Base-by-base conservation (phyloP, 2,329 filamentous ascomycete species). In the Hypomyces perniciosus region DNA sequence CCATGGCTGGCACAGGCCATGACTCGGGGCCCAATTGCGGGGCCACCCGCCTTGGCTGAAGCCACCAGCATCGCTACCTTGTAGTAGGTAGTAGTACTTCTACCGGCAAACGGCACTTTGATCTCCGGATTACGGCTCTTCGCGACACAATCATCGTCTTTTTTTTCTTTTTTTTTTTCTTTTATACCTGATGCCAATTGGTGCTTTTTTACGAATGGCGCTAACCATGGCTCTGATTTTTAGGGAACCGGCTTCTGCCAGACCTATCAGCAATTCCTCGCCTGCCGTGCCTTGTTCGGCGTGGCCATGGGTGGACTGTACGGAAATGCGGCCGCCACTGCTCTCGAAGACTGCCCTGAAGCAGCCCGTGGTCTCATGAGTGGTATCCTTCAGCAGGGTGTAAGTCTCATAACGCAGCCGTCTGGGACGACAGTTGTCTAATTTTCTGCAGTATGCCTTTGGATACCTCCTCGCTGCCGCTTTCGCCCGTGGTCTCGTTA, bases 221-320 rank as follows among this genome's bases (percentile, higher is more conserved):
- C 50, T 52, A 50, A 52, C 29, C 12, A 43, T 44, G 44, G 26
- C 27, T 46, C n/a, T 4, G 27, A 5, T 27, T 12, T 9, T 1
- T 44, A 79, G 74, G 76, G 73, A 12, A 89, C 86, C 35, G 86
- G 85, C 51, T 90, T 88, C 63, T 79, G 79, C 55, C 65, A 74
- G 0, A 90, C 83, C 0, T 89, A 88, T 60, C 61, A 73, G 44
- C 80, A 88, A 57, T 92, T 92, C 62, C 72, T 93, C 26, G 86
- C 83, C 8, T 86, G 88, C 8, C 78, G 88, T 38, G 82, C 84
- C 39, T 71, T 92, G 3, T 92, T 91, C 61, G 88, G 88, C 42
- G 68, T 92, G 40, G 87, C 88, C 59, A 92, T 92, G 88, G 88
- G 88, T 37, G 88, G 88, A 57, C 58, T 91, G 2, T 84, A 90